phyloP scores from a whole-genome alignment of 805 yeast species.

The Candida taoyuanica region DNA sequence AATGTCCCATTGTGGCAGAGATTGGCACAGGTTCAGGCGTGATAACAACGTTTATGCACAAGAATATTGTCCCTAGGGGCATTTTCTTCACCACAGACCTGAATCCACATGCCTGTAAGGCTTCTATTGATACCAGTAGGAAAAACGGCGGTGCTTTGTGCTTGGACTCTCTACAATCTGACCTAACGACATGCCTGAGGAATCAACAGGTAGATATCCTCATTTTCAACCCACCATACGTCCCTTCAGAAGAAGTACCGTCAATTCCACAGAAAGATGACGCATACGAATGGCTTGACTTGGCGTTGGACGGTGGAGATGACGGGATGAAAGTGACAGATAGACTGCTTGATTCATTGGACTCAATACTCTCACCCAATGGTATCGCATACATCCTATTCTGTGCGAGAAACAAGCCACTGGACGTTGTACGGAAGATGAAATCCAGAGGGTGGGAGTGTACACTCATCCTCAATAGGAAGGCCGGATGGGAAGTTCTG shows the following conservation, averaged over 20 bases:
- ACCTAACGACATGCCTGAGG: conserved; percentile 48
- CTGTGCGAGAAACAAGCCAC: conserved; percentile 88
- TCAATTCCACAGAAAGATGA: conserved; percentile 42
- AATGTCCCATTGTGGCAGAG: conserved; percentile 62
- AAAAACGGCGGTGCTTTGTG: conserved; percentile 28
- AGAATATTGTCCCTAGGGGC: conserved; percentile 48
- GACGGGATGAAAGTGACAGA: conserved; percentile 89
- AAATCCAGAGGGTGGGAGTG: conserved; percentile 47
- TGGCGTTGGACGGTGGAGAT: conserved; percentile 85
- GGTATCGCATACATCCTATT: conserved; percentile 89
- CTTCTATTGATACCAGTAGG: conserved; percentile 43
- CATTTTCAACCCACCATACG: conserved; percentile 95
- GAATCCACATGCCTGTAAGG: conserved; percentile 68
- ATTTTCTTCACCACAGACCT: conserved; percentile 70
- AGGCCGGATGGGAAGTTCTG: conserved; percentile 95
- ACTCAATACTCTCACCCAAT: conserved; percentile 41
- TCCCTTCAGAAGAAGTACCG: conserved; percentile 81
- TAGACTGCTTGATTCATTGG: conserved; percentile 50
- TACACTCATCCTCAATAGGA: conserved; percentile 53
- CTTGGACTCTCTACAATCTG: conserved; percentile 52
- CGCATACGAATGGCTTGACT: conserved; percentile 71
- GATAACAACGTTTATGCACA: conserved; percentile 70
- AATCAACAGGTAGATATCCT: conserved; percentile 56
- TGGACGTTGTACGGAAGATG: conserved; percentile 48
- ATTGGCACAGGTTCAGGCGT: conserved; percentile 93